These are phyloP conservation scores for Xylaria palmicola DNA, from an alignment of 495 filamentous ascomycete species.

Conservation along the genomic window DNA sequence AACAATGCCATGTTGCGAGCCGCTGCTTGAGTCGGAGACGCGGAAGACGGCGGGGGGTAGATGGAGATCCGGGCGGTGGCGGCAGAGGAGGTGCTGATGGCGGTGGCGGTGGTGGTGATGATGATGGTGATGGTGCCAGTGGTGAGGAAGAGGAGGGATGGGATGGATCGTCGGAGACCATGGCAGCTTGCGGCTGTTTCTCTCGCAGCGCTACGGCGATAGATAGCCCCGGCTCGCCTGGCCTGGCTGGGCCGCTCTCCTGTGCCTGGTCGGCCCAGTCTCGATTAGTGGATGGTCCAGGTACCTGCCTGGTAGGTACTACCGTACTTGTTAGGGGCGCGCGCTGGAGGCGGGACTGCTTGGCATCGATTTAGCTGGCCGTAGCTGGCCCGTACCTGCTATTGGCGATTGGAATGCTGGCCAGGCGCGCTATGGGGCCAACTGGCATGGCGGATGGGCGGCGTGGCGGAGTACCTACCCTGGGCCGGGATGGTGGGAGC, in stretches of 20 bases:
- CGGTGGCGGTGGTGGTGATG: slow-evolving; percentile 16
- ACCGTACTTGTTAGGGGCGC: not conserved
- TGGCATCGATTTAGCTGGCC: slow-evolving; percentile 1
- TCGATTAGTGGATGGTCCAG: not conserved
- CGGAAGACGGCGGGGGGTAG: slow-evolving; percentile 21
- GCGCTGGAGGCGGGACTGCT: not conserved
- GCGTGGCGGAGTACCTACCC: not conserved
- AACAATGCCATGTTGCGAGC: slow-evolving; percentile 34
- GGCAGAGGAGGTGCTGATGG: slow-evolving; percentile 23
- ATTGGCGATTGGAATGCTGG: not conserved
- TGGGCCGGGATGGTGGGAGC: not conserved
- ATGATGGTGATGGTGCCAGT: too few relatives aligned
- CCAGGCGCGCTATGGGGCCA: not conserved
- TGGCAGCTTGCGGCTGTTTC: slow-evolving; percentile 17
- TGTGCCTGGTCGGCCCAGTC: not conserved
- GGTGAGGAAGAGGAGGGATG: slow-evolving; percentile 14
- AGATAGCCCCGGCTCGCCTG: not conserved
- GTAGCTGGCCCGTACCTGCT: not conserved
- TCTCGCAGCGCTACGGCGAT: not conserved
- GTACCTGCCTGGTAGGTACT: not conserved
- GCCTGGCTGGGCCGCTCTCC: not conserved
- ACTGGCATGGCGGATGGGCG: not conserved
- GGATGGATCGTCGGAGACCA: slow-evolving; percentile 17
- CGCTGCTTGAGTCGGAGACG: slow-evolving; percentile 31
- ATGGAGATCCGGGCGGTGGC: slow-evolving; percentile 27